phyloP scores from a whole-genome alignment of 2,329 filamentous ascomycete species.

The Penicillium freii region DNA sequence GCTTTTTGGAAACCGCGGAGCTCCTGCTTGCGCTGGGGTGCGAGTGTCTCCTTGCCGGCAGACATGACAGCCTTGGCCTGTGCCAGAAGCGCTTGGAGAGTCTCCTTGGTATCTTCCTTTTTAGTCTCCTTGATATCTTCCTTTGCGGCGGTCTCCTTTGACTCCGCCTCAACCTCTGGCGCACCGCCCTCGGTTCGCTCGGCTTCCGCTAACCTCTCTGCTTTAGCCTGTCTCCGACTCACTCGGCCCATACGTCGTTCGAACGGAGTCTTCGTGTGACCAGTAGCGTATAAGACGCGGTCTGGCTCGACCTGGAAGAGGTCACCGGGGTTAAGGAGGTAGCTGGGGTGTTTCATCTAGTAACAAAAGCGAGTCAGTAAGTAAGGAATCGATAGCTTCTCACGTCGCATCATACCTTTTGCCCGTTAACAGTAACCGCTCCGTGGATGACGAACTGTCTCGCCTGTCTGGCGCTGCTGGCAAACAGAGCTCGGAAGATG shows the following conservation, averaged over 20 bases:
- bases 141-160: conserved; percentile 26
- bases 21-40: conserved; percentile 71
- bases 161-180: conserved; percentile 23
- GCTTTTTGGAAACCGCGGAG: conserved; percentile 69
- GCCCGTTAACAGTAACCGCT: conserved; percentile 91
- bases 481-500: conserved; percentile 89
- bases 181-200: conserved; percentile 19
- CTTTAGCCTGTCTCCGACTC: conserved; percentile 26
- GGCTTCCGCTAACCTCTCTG: conserved; percentile 29
- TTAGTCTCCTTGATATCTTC: conserved; percentile 49
- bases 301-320: conserved; percentile 96
- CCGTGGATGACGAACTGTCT: conserved; percentile 93
- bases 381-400: not conserved
- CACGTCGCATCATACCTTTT: conserved; percentile 63
- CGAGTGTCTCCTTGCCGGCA: conserved; percentile 52
- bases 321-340: conserved; percentile 93
- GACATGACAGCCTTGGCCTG: conserved; percentile 62
- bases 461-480: conserved; percentile 87
- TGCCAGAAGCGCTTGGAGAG: conserved; percentile 54
- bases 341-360: conserved; percentile 88
- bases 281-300: conserved; percentile 83
- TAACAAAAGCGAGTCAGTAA: conserved; percentile 1
- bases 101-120: conserved; percentile 47
- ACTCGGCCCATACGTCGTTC: conserved; percentile 41
- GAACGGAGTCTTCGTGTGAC: conserved; percentile 60